Evolutionary conservation across 371 early-diverging fungal genomes (phyloP), one percentile per base, ranked within the genome.

Genomic region (Lichtheimia ornata): DNA sequence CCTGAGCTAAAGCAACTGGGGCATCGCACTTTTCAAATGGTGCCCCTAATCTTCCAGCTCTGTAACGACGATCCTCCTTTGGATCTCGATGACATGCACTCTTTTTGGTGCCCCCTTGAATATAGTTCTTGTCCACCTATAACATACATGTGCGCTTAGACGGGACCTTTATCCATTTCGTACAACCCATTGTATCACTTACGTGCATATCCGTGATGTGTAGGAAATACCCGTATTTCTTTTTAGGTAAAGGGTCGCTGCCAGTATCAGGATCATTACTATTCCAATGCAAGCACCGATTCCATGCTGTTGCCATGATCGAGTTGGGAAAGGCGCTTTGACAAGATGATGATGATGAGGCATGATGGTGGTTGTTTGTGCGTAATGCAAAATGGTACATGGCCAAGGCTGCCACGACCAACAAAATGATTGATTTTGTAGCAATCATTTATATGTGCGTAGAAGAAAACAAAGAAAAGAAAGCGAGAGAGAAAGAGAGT

Each of bases 191-290:
- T 40, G 35, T 13, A 50, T 59, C 18, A 18, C 55, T 76, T 71
- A 86, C 79, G 68, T 92, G 91, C 58, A 92, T 74, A 62, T 92
- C 91, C 2, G 90, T 92, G 17, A 92, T 89, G 60, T 91, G 91
- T 41, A 91, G 66, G 62, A 88, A 92, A 43, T 77, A 76, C 0
- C 86, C 86, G 56, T 70, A 57, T 22, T 56, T 56, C 25, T 44
- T 53, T 27, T 12, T 35, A 11, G 35, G 35, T 2, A 9, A 5
- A 35, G 35, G 5, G 4, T 35, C 25, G 4, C 40, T 18, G 11
- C 17, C 53, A 14, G 17, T 40, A 22, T 24, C 20, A 50, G 15
- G 44, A 27, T 44, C 20, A 49, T 50, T 50, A 40, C 9, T 35
- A 4, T 27, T 24, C 17, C 42, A 24, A 2, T 44, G 42, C 5